phyloP scores from a whole-genome alignment of 73 alveolate species.

The Paraurostyla sp. region DNA sequence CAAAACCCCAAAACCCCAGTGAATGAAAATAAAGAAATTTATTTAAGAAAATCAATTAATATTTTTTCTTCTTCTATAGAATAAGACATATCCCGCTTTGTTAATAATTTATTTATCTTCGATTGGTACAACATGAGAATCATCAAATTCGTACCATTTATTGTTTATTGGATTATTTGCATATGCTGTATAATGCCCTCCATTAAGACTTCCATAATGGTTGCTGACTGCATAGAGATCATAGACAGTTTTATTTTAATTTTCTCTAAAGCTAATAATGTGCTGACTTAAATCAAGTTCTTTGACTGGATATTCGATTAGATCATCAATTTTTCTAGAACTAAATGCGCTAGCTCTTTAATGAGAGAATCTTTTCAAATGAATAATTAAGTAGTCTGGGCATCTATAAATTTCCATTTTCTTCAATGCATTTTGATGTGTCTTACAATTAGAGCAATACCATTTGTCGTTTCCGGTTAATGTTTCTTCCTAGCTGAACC shows the following conservation, averaged over 20 bases:
- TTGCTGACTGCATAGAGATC: conserved; percentile 92
- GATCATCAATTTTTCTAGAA: conserved; percentile 74
- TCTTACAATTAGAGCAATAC: conserved; percentile 87
- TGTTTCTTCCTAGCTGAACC: conserved; percentile 85
- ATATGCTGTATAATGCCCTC: conserved; percentile 92
- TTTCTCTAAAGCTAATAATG: conserved; percentile 54
- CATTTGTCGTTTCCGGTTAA: conserved; percentile 65
- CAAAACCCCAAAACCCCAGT: too few species aligned
- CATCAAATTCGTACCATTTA: conserved; percentile 93
- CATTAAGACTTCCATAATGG: conserved; percentile 91
- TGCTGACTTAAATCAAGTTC: conserved; percentile 80
- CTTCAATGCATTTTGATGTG: conserved; percentile 80
- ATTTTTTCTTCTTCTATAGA: conserved; percentile 83
- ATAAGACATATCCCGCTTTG: conserved; percentile 88
- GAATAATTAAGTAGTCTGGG: conserved; percentile 84
- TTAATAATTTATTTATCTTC: conserved; percentile 49
- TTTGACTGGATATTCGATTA: conserved; percentile 85
- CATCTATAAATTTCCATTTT: conserved; percentile 82
- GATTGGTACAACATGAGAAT: conserved; percentile 77
- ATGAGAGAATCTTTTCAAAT: conserved; percentile 81
- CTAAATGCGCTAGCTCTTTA: conserved; percentile 62
- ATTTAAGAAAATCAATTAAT: too few species aligned
- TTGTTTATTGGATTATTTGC: conserved; percentile 73
- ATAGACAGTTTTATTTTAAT: conserved; percentile 66
- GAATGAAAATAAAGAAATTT: too few species aligned